Base-by-base conservation (phyloP, 2,329 filamentous ascomycete species). In the Penicillium olsonii region DNA sequence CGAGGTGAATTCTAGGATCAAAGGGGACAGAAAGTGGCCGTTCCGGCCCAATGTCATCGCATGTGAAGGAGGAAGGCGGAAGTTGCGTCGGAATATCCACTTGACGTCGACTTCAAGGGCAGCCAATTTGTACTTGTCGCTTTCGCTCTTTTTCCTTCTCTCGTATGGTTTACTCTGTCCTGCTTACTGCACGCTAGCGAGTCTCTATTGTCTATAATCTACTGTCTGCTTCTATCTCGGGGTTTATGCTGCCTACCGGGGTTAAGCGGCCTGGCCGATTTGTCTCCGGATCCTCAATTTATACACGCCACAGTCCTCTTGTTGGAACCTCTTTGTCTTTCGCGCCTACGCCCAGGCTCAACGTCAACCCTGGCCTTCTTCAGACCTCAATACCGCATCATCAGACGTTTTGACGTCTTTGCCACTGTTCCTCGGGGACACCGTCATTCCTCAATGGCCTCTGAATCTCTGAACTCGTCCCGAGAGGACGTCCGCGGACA, bases 391-490 rank as follows among this genome's bases (percentile, higher is more conserved):
- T 24, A 11, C 22, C 37, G 48, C 42, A 43, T 35, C 12, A 39
- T 40, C 29, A 17, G 34, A 42, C 24, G 37, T 31, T 35, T 29
- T 40, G 24, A 27, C 29, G 14, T 41, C 14, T 48, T 60, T 42
- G 55, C 57, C 42, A 59, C 54, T 20, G 43, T 45, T 42, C 26
- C 52, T 22, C 40, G 41, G 11, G 39, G 56, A 22, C 45, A 39
- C 5, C 63, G 63, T 37, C 54, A 58, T 24, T 58, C 58, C 37
- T 62, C 63, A 27, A 71, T 72, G 68, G 57, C 68, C 17, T 68
- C 69, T 5, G 68, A 70, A 57, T 65, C 68, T n/a, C 34, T 68
- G 53, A 64, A 66, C 52, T 59, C 65, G 29, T 60, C 67, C 8
- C 59, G 64, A 26, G 60, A 64, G 49, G 65, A 67, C 35, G 40